phyloP scores from a whole-genome alignment of 768 basidiomycete genomes.

The Austroboletus festivus region DNA sequence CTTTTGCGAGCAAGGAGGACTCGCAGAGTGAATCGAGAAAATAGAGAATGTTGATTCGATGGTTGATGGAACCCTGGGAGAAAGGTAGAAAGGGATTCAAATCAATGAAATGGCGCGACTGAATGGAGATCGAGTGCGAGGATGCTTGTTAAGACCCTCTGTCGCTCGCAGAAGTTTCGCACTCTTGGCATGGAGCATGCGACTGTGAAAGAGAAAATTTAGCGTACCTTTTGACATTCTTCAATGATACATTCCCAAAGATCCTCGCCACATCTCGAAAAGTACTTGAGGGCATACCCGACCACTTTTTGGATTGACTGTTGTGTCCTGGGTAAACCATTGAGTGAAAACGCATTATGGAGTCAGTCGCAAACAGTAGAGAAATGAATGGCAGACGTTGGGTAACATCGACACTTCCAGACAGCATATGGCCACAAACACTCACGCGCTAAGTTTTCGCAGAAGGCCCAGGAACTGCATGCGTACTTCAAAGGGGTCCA shows the following conservation, averaged over 20 bases:
- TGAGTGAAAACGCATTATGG: background rate
- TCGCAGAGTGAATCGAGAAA: conserved; percentile 88
- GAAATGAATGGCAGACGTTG: background rate
- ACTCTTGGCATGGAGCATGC: background rate
- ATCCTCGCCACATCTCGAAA: conserved; percentile 82
- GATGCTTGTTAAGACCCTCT: no score
- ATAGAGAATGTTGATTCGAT: conserved; percentile 90
- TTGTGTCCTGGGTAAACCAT: conserved; percentile 57
- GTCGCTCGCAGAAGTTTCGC: no score
- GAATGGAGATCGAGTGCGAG: background rate
- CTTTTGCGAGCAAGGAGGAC: conserved; percentile 65
- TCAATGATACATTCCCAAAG: conserved; percentile 92
- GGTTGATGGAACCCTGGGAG: conserved; percentile 75
- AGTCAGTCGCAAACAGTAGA: background rate
- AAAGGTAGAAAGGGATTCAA: background rate
- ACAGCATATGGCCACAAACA: background rate
- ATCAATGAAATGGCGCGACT: background rate
- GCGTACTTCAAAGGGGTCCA: conserved; percentile 67
- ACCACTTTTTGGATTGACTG: conserved; percentile 89
- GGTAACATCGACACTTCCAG: background rate
- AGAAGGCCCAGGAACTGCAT: conserved; percentile 69
- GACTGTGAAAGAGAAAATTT: background rate
- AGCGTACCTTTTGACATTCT: conserved; percentile 77
- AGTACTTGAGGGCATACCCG: conserved; percentile 80
- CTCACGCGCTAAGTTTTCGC: conserved; percentile 61